These are phyloP conservation scores for Cystobasidium sp. DNA, from an alignment of 1,284 basidiomycete genomes.

Conservation along the genomic window DNA sequence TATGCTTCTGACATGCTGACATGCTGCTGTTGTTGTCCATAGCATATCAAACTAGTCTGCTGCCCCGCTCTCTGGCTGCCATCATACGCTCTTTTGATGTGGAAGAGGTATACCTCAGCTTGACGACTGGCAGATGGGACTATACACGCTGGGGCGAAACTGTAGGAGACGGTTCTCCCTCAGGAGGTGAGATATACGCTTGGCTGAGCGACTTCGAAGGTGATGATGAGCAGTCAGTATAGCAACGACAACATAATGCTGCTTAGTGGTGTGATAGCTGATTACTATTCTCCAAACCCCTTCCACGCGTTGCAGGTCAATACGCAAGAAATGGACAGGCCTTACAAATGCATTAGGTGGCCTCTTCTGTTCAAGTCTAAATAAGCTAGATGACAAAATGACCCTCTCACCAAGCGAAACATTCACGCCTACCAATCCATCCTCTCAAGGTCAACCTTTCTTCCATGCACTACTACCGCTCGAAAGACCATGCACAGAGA, in stretches of 20 bases:
- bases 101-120: slow-evolving; percentile 83
- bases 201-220: slow-evolving; percentile 60
- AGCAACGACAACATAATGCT: slow-evolving; percentile 54
- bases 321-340: slow-evolving; percentile 70
- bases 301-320: slow-evolving; percentile 4
- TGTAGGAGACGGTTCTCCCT: slow-evolving; percentile 36
- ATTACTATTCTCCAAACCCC: background rate
- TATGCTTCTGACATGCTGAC: slow-evolving; percentile 14
- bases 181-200: slow-evolving; percentile 31
- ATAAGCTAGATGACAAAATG: slow-evolving; percentile 60
- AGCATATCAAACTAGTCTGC: slow-evolving; percentile 80
- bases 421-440: slow-evolving; percentile 15
- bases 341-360: slow-evolving; percentile 88
- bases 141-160: slow-evolving; percentile 84
- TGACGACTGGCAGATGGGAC: slow-evolving; percentile 90
- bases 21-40: slow-evolving; percentile 9
- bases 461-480: slow-evolving; percentile 78
- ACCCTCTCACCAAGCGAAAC: slow-evolving; percentile 40
- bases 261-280: background rate
- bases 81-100: slow-evolving; percentile 81
- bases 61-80: slow-evolving; percentile 83
- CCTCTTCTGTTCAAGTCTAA: slow-evolving; percentile 90
- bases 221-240: slow-evolving; percentile 78
- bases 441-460: slow-evolving; percentile 53
- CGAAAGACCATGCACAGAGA: slow-evolving; percentile 92